Evolutionary conservation across 2,329 filamentous ascomycete genomes (phyloP), one percentile per base, ranked within the genome.

Genomic region (Emydomyces testavorans): DNA sequence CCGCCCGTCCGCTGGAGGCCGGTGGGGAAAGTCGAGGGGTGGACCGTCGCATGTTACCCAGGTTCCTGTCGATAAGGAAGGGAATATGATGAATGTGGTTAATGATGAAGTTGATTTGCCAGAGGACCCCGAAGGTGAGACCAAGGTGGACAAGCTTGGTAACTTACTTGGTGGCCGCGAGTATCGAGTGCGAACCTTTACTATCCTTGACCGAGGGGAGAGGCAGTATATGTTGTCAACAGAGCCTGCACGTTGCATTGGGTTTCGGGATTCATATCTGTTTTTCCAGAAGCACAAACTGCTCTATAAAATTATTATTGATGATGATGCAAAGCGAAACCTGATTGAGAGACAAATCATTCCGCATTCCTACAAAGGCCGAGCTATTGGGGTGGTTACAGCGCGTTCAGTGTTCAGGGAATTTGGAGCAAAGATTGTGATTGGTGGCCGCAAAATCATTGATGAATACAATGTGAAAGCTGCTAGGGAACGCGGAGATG

Each of bases 201-300:
- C 84, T 6, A 84, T 98, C 54, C 75, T 80, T 15, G 88, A 86
- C 47, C 80, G 89, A 54, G 88, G 84, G 31, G 78, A 90, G 42
- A 75, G 89, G 48, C 79, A 94, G 8, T 98, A 98, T 77, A 98
- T 98, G 92, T 71, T 98, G 67, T 96, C 92, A 2, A 98, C 92
- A 3, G 92, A 98, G 62, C 93, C 92, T 4, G 92, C 92, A 20
- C 84, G 92, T 55, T 96, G 92, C 60, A 89, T 94, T 48, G 92
- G 92, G 13, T 98, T 98, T 74, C 78, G 92, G 56, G 92, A 98
- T 72, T 95, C 89, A 54, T 98, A 98, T 62, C 78, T 98, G 21
- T 95, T 98, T 75, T 98, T 98, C 73, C 93, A 92, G 54, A 98
- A 96, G 69, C 92, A 98, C 68, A 85, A 85, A 63, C 82, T 88